Evolutionary conservation across 306 rosid genomes (phyloP).

Genomic region (Corylus avellana): DNA sequence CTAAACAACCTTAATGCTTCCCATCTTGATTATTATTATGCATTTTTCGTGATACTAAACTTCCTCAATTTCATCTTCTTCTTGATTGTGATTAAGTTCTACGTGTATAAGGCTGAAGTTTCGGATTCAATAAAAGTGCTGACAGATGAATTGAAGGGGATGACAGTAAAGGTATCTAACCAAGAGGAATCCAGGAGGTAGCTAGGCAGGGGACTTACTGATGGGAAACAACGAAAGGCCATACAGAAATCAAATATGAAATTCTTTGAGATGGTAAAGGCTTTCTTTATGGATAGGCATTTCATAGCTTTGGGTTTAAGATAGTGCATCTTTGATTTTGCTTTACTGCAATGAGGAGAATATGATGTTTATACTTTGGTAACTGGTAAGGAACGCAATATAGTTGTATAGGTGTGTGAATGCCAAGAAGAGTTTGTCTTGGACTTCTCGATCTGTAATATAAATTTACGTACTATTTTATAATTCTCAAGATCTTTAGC

Average conservation of each 20-base stretch:
- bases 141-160: conserved; percentile 61
- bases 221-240: not conserved
- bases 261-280: not conserved
- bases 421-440: not conserved
- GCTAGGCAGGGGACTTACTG: not conserved
- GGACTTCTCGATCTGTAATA: too few relatives aligned
- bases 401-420: too few relatives aligned
- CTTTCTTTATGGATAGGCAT: not conserved
- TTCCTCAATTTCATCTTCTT: conserved; percentile 34
- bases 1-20: conserved; percentile 76
- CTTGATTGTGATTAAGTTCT: conserved; percentile 41
- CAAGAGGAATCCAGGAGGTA: conserved; percentile 1
- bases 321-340: not conserved
- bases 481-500: too few relatives aligned
- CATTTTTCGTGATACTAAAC: conserved; percentile 51
- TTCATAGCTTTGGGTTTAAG: not conserved
- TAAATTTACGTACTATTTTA: too few relatives aligned
- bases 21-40: conserved; percentile 86
- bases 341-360: not conserved
- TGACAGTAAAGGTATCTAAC: conserved; percentile 8
- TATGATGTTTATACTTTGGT: conserved; percentile 50
- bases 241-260: not conserved
- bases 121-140: conserved; percentile 68
- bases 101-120: conserved; percentile 78
- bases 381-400: too few relatives aligned